These are phyloP conservation scores for Lablab purpureus DNA, from an alignment of 306 rosid species.

Conservation along the genomic window DNA sequence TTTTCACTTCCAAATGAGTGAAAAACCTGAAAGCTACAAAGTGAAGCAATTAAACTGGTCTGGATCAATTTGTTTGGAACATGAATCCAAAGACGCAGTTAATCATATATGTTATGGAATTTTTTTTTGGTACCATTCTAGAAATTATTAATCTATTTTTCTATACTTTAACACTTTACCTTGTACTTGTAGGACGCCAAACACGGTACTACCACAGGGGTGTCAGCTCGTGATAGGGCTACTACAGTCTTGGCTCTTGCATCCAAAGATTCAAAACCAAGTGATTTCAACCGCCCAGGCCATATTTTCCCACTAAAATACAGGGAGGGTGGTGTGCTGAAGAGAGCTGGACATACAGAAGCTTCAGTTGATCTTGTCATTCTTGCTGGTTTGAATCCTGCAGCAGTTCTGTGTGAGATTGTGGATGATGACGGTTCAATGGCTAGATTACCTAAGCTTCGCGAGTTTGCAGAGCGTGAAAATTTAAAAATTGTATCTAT, in stretches of 20 bases:
- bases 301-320: conserved; percentile 92
- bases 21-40: neutral
- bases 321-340: conserved; percentile 93
- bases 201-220: conserved; percentile 91
- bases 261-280: conserved; percentile 81
- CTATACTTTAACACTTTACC: conserved; percentile 28
- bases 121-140: conserved; percentile 1
- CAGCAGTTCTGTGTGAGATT: conserved; percentile 83
- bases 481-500: conserved; percentile 90
- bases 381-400: conserved; percentile 90
- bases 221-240: conserved; percentile 94
- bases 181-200: conserved; percentile 71
- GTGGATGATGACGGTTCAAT: conserved; percentile 99
- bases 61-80: neutral
- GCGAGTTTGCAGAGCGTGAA: conserved; percentile 71
- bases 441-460: conserved; percentile 96
- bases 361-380: conserved; percentile 90
- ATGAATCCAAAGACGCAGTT: neutral
- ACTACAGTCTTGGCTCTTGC: conserved; percentile 91
- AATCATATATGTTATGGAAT: conserved; percentile 5
- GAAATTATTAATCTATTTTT: conserved; percentile 4
- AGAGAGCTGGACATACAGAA: conserved; percentile 98
- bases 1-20: neutral
- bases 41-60: neutral
- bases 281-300: conserved; percentile 95